Conservation (phyloP, 2,329 filamentous ascomycete genomes). For the Didymella arachidicola region DNA sequence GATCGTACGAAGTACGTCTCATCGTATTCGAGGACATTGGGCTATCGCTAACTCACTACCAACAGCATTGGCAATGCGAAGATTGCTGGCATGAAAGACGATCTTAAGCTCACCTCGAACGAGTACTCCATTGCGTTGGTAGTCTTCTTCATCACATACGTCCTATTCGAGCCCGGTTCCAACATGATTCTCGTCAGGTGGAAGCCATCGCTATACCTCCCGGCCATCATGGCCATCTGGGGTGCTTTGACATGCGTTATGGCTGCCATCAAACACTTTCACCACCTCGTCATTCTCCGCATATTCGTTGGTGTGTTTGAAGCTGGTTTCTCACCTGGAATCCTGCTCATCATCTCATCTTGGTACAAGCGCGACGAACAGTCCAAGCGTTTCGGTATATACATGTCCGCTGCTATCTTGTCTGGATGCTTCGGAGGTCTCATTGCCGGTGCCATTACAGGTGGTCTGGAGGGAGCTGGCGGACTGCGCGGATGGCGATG, state of each 20-base stretch:
- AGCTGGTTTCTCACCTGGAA: constrained; percentile 63
- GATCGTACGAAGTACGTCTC: constrained; percentile 49
- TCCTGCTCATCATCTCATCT: constrained; percentile 62
- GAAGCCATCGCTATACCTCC: constrained; percentile 59
- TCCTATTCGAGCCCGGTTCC: constrained; percentile 62
- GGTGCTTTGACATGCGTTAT: constrained; percentile 60
- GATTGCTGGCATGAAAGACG: constrained; percentile 59
- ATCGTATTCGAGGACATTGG: neutral
- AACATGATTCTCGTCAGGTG: constrained; percentile 62
- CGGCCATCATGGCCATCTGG: constrained; percentile 64
- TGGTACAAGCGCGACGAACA: constrained; percentile 69
- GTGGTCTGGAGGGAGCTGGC: constrained; percentile 55
- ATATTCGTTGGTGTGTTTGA: constrained; percentile 65
- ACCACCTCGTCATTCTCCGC: constrained; percentile 60
- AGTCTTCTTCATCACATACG: constrained; percentile 63
- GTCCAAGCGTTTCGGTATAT: constrained; percentile 64
- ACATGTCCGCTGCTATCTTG: constrained; percentile 65
- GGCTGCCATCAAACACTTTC: constrained; percentile 58
- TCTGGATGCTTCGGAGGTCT: constrained; percentile 64
- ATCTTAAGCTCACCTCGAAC: constrained; percentile 57
- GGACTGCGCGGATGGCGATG: constrained; percentile 62
- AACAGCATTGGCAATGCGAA: constrained; percentile 60
- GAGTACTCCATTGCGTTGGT: constrained; percentile 61
- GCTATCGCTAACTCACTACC: neutral
- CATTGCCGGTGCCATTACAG: constrained; percentile 59